Evolutionary conservation across 129 eudicot species (phyloP).

Genomic region (Arctium lappa): DNA sequence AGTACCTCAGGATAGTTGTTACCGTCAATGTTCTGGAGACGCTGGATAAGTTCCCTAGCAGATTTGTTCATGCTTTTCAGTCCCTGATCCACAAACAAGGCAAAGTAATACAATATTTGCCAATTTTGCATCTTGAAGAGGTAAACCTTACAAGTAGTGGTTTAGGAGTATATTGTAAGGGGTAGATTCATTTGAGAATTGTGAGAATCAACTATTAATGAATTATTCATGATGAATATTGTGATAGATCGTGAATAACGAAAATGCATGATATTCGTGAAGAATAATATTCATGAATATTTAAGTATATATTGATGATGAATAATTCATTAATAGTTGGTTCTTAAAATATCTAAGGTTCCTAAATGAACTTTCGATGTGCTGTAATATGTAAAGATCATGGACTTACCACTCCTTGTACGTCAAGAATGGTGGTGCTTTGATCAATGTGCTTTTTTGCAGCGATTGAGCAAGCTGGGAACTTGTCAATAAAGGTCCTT

Average conservation of each 20-base stretch:
- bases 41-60: constrained; percentile 85
- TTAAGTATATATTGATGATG: background rate
- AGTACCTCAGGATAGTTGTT: constrained; percentile 93
- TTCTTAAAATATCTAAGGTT: background rate
- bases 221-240: background rate
- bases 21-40: constrained; percentile 85
- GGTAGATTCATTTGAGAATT: background rate
- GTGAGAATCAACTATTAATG: background rate
- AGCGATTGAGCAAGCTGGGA: constrained; percentile 94
- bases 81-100: constrained; percentile 51
- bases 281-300: background rate
- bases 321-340: no score
- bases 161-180: background rate
- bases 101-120: background rate
- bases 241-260: background rate
- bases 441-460: constrained; percentile 90
- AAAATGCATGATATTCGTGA: background rate
- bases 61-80: constrained; percentile 82
- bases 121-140: background rate
- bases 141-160: background rate
- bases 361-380: background rate
- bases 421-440: constrained; percentile 97
- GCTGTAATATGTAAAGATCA: background rate
- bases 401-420: constrained; percentile 92
- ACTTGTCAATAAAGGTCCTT: constrained; percentile 79